Percentiles rank a stretch among this genome's conserved stretches.
Conservation (phyloP, 441 rosid species). For the Adansonia madagascariensis region DNA sequence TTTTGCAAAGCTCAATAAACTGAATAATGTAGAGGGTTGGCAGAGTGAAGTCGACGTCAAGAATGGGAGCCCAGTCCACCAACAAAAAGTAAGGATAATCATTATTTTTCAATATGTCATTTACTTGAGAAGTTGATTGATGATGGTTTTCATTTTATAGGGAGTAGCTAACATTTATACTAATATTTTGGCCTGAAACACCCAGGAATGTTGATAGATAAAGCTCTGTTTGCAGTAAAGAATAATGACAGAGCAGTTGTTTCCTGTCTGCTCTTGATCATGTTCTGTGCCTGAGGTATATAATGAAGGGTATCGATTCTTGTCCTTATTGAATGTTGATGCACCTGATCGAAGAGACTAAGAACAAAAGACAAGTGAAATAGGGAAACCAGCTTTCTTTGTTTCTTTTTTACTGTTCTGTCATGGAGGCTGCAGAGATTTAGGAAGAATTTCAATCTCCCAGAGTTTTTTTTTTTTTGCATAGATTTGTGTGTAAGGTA, state of each 20-base stretch:
- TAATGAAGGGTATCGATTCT: slow-evolving; percentile 27
- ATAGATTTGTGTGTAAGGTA: neutral
- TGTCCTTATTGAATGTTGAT: slow-evolving; percentile 23
- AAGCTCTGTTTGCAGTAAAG: neutral
- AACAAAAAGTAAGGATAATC: slow-evolving; percentile 21
- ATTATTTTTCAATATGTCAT: slow-evolving; percentile 10
- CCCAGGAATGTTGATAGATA: neutral
- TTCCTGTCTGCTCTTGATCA: slow-evolving; percentile 26
- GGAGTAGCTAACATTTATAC: slow-evolving; percentile 29
- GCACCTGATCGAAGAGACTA: neutral
- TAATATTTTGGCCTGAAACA: slow-evolving; percentile 23
- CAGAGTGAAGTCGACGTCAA: slow-evolving; percentile 14
- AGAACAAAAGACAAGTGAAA: slow-evolving; percentile 14
- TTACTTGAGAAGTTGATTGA: neutral
- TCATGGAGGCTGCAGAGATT: slow-evolving; percentile 56
- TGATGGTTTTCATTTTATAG: neutral
- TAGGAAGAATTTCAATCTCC: slow-evolving; percentile 32
- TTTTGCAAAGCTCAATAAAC: slow-evolving; percentile 16
- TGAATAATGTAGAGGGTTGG: slow-evolving; percentile 13
- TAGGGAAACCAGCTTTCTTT: neutral
- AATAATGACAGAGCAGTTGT: slow-evolving; percentile 3
- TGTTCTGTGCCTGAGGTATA: slow-evolving; percentile 21
- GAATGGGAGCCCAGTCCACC: slow-evolving; percentile 20
- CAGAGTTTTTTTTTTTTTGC: neutral
- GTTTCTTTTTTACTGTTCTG: slow-evolving; percentile 10